Conservation (phyloP, 2,329 filamentous ascomycete species). For the Rhynchosporium graminicola region DNA sequence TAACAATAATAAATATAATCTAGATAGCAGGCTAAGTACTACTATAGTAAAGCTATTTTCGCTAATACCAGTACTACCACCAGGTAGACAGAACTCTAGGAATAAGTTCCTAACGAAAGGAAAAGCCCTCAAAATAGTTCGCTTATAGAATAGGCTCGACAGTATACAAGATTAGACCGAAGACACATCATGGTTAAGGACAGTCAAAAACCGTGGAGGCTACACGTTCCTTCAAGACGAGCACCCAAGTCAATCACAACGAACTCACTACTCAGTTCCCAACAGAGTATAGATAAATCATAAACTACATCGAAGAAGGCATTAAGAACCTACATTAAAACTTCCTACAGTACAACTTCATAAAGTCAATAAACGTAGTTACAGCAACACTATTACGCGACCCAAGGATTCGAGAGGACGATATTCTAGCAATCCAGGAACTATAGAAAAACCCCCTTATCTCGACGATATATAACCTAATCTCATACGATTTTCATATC, state of each 20-base stretch:
- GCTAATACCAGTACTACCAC: neutral
- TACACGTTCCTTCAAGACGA: neutral
- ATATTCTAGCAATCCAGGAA: constrained; percentile 35
- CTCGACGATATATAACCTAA: constrained; percentile 34
- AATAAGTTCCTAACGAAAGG: neutral
- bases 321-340: neutral
- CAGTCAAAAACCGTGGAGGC: neutral
- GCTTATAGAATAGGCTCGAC: too few species aligned
- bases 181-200: neutral
- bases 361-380: constrained; percentile 15
- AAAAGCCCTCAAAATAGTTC: too few species aligned
- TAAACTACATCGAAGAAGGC: neutral
- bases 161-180: neutral
- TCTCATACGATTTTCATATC: constrained; percentile 30
- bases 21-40: too few species aligned
- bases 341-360: neutral
- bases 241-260: neutral
- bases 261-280: neutral
- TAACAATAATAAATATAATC: neutral
- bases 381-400: constrained; percentile 34
- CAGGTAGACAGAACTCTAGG: neutral
- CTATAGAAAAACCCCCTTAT: constrained; percentile 32
- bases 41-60: neutral
- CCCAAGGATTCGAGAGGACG: constrained; percentile 28
- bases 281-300: neutral